phyloP scores from a whole-genome alignment of 2,329 filamentous ascomycete genomes.

The Penicillium crustosum region DNA sequence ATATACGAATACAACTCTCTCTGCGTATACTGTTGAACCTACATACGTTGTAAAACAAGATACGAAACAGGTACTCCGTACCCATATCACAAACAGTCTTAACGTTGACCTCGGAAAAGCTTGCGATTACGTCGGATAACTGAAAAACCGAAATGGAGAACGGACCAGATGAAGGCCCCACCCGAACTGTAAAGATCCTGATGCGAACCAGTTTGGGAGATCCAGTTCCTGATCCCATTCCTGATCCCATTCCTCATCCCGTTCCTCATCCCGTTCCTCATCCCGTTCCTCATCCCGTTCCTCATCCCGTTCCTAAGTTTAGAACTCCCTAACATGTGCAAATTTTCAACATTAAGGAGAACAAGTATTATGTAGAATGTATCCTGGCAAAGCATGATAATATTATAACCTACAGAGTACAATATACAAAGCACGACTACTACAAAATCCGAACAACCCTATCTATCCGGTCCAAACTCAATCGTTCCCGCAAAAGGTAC shows the following conservation, averaged over 20 bases:
- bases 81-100: background rate
- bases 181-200: background rate
- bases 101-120: background rate
- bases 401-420: background rate
- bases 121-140: background rate
- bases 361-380: background rate
- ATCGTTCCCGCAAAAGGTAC: constrained; percentile 3
- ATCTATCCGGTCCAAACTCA: constrained; percentile 9
- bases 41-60: background rate
- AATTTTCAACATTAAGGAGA: background rate
- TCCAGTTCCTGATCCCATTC: background rate
- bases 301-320: background rate
- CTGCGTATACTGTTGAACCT: background rate
- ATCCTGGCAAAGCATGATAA: background rate
- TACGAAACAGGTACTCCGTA: background rate
- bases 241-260: background rate
- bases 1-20: background rate
- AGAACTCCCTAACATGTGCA: background rate
- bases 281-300: too few relatives aligned
- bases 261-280: background rate
- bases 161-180: background rate
- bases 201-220: background rate
- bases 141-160: background rate
- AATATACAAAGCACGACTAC: background rate
- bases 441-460: background rate